Evolutionary conservation across 179 eudicot genomes (phyloP).

Genomic region (Silene vulgaris): DNA sequence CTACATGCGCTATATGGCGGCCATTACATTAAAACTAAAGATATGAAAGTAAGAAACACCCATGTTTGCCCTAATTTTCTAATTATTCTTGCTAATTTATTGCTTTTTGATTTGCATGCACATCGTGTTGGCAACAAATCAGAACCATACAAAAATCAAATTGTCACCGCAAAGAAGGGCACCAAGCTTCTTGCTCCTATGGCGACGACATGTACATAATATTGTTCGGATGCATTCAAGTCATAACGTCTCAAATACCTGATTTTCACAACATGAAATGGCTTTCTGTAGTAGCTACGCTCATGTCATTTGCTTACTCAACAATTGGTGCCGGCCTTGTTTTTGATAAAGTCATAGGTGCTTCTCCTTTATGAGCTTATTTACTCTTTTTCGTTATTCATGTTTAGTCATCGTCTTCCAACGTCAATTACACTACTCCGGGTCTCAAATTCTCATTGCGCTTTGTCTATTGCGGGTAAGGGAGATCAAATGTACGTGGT

Average conservation of each 20-base stretch:
- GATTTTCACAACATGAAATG: conserved; percentile 61
- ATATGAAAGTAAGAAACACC: too few relatives aligned
- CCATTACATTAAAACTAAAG: too few relatives aligned
- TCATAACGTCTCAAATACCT: conserved; percentile 55
- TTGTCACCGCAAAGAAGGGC: conserved; percentile 56
- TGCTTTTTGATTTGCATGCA: too few relatives aligned
- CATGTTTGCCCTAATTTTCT: not conserved
- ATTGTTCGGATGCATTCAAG: conserved; percentile 47
- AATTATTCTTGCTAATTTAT: not conserved
- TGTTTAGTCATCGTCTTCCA: not conserved
- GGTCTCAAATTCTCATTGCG: too few relatives aligned
- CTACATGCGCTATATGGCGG: too few relatives aligned
- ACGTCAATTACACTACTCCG: not conserved
- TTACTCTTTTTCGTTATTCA: not conserved
- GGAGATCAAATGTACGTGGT: too few relatives aligned
- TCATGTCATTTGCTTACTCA: conserved; percentile 56
- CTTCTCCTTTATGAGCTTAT: not conserved
- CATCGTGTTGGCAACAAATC: conserved; percentile 12
- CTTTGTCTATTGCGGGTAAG: too few relatives aligned
- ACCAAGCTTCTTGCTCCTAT: conserved; percentile 39
- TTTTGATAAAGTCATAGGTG: conserved; percentile 47
- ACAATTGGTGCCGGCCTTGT: conserved; percentile 57
- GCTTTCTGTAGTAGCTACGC: conserved; percentile 56
- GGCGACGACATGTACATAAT: conserved; percentile 39
- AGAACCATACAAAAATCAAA: conserved; percentile 52